Evolutionary conservation across 495 filamentous ascomycete species (phyloP), one percentile per base, ranked within the genome.

Genomic region (Penicillium riverlandense): DNA sequence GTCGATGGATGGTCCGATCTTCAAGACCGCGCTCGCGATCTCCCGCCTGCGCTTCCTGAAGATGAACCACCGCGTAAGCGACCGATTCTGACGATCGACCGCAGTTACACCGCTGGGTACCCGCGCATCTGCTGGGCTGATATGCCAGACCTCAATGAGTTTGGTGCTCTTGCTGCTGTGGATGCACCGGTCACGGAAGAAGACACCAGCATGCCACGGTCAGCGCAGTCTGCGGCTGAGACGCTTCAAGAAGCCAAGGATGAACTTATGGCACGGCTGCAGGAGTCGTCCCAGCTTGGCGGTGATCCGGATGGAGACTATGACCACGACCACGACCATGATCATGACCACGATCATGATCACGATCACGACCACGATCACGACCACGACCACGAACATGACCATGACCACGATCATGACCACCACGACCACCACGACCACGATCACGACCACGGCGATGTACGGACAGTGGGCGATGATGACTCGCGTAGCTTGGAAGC

Each of bases 251-350:
- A 70, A 41, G 75, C 76, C 10, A 79, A 79, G 45, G 70, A 78
- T 59, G 66, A 85, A 66, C 50, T 84, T 34, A 77, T 78, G 74
- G 70, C 71, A 35, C 67, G 76, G 12, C 54, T 78, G 8, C 72
- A 75, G 37, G 72, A 78, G 36, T 48, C 70, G 11, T 72, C 74
- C 2, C 67, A 73, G 29, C 64, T 70, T 5, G 52, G 61, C 10
- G 69, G 60, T 1, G 67, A 62, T 14, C 70, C 61, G 11, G 70
- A 70, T 7, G 62, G 66, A 12, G 65, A 71, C 14, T 22, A 61
- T 10, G 70, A 70, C 5, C 64, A 66, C 13, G 65, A 71, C 22
- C 22, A 22, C 6, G 22, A 22, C 6, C 22, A 22, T 22, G 67
- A 62, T 14, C 70, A 62, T 11, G 69, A 70, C 6, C 63, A 67